A percentile compares a stretch with the other conserved stretches of the same genome.
phyloP scores from a whole-genome alignment of 148 eudicot genomes.

The Mesembryanthemum crystallinum region DNA sequence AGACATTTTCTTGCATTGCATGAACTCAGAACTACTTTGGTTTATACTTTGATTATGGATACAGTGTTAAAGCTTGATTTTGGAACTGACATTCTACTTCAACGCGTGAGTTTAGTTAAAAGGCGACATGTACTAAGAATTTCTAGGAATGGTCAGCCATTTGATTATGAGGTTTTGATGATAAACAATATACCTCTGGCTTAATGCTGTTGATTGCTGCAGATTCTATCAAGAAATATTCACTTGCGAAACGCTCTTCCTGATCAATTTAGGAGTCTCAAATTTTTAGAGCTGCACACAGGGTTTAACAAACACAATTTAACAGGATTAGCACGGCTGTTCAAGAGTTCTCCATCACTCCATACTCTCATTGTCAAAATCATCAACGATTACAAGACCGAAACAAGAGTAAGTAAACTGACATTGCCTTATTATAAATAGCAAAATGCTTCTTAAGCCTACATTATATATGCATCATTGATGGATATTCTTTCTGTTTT shows the following conservation, averaged over 20 bases:
- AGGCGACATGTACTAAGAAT: too few relatives aligned
- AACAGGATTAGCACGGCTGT: slow-evolving; percentile 40
- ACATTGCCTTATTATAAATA: not conserved
- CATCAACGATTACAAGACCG: slow-evolving; percentile 17
- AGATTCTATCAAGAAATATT: slow-evolving; percentile 41
- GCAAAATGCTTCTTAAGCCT: not conserved
- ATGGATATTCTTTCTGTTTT: too few relatives aligned
- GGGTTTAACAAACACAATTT: slow-evolving; percentile 34
- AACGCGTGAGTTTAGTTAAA: too few relatives aligned
- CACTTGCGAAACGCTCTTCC: slow-evolving; percentile 23
- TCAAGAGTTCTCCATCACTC: slow-evolving; percentile 39
- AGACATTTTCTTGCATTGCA: too few relatives aligned
- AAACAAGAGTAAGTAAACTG: slow-evolving; percentile 32
- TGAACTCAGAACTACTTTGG: too few relatives aligned
- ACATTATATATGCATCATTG: not conserved
- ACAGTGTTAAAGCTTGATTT: too few relatives aligned
- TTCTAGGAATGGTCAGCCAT: too few relatives aligned
- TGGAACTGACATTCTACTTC: too few relatives aligned
- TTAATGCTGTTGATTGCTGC: slow-evolving; percentile 9
- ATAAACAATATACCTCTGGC: not conserved
- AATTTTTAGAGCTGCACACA: slow-evolving; percentile 30
- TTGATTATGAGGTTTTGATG: not conserved
- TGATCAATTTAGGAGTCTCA: slow-evolving; percentile 28
- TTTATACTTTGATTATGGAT: too few relatives aligned
- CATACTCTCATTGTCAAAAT: slow-evolving; percentile 46